Evolutionary conservation across 2,329 filamentous ascomycete species (phyloP).

Genomic region (Aspergillus fructus): DNA sequence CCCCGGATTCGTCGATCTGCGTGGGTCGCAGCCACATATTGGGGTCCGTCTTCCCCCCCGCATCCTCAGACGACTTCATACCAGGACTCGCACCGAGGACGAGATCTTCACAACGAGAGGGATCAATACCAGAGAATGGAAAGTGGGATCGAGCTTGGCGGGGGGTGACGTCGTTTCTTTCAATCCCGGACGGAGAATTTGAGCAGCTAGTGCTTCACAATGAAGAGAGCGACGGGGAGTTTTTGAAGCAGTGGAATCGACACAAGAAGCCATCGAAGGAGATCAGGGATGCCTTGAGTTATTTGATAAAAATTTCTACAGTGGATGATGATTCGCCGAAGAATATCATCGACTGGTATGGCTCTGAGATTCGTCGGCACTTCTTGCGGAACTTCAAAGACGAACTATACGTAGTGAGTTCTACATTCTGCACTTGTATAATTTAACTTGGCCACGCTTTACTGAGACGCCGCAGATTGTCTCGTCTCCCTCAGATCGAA

Average conservation of each 20-base stretch:
- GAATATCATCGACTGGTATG: conserved; percentile 44
- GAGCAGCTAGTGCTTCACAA: conserved; percentile 24
- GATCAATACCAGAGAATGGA: conserved; percentile 28
- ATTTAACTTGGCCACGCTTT: neutral
- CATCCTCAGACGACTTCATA: conserved; percentile 34
- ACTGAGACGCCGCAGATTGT: conserved; percentile 25
- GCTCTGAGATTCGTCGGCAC: conserved; percentile 43
- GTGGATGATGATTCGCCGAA: conserved; percentile 20
- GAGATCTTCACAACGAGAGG: conserved; percentile 9
- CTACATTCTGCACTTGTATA: neutral
- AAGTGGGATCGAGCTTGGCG: conserved; percentile 44
- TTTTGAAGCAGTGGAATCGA: conserved; percentile 32
- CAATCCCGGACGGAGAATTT: conserved; percentile 37
- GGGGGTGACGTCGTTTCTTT: conserved; percentile 40
- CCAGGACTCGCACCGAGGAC: conserved; percentile 20
- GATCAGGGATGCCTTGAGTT: conserved; percentile 33
- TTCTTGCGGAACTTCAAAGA: conserved; percentile 40
- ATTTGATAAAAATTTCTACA: conserved; percentile 26
- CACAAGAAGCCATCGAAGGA: conserved; percentile 28
- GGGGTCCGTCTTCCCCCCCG: conserved; percentile 43
- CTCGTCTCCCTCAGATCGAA: conserved; percentile 16
- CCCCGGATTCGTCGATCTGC: conserved; percentile 11
- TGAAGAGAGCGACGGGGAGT: conserved; percentile 26
- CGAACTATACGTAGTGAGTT: conserved; percentile 29
- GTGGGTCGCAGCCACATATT: conserved; percentile 41